A percentile compares a stretch with the other conserved stretches of the same genome.
Conservation (phyloP, 2,329 filamentous ascomycete species). For the Xylariaceae sp. region DNA sequence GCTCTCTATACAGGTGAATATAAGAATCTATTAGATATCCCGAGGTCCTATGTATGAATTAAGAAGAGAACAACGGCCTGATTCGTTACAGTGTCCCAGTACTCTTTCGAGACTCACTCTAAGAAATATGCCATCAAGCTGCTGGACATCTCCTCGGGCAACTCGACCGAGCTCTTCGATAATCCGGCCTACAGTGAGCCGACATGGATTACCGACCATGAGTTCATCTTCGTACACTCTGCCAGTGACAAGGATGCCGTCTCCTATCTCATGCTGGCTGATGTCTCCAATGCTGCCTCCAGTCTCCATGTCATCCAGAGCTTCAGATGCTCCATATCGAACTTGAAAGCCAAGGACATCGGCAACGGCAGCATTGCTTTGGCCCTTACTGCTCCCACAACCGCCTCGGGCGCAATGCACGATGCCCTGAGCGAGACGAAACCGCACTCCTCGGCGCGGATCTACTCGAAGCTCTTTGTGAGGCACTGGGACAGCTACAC, state of each 20-base stretch:
- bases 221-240: constrained; percentile 51
- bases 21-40: too few species aligned
- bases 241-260: constrained; percentile 42
- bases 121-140: constrained; percentile 65
- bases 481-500: constrained; percentile 80
- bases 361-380: constrained; percentile 48
- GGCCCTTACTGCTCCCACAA: constrained; percentile 58
- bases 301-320: constrained; percentile 43
- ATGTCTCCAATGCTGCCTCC: constrained; percentile 33
- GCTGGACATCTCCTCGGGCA: constrained; percentile 62
- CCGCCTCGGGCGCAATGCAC: constrained; percentile 63
- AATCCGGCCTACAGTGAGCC: constrained; percentile 63
- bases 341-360: constrained; percentile 52
- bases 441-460: constrained; percentile 57
- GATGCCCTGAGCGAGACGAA: constrained; percentile 58
- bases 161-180: constrained; percentile 60
- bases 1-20: constrained; percentile 56
- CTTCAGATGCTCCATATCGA: constrained; percentile 52
- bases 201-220: constrained; percentile 67
- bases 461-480: constrained; percentile 71
- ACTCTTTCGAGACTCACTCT: constrained; percentile 71
- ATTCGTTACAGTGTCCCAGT: constrained; percentile 55
- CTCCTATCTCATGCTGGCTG: constrained; percentile 43
- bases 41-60: neutral
- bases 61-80: constrained; percentile 29